Conservation (phyloP, 306 rosid genomes). For the Vigna trinervia region DNA sequence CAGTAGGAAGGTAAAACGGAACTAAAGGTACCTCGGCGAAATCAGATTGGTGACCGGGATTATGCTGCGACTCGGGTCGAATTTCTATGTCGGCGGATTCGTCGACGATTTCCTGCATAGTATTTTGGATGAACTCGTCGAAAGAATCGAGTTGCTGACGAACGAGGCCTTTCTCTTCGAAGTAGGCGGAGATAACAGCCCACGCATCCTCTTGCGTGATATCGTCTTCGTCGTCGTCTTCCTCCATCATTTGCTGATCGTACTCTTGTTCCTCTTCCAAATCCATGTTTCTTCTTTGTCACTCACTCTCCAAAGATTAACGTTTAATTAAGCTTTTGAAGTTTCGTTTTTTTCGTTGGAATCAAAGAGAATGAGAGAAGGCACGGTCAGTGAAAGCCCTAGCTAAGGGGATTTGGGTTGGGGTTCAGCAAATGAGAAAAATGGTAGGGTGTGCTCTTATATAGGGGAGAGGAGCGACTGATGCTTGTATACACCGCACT, state of each 20-base stretch:
- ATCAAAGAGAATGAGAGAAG: not conserved
- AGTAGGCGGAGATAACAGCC: slow-evolving; percentile 96
- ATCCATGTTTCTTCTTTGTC: slow-evolving; percentile 32
- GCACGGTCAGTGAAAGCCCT: slow-evolving; percentile 31
- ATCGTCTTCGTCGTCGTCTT: slow-evolving; percentile 80
- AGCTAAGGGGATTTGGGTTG: not conserved
- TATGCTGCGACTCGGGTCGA: slow-evolving; percentile 95
- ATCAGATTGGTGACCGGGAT: slow-evolving; percentile 93
- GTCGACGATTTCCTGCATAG: slow-evolving; percentile 97
- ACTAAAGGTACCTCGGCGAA: slow-evolving; percentile 67
- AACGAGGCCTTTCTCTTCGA: slow-evolving; percentile 92
- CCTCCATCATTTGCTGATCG: slow-evolving; percentile 67
- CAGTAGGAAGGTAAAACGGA: not conserved
- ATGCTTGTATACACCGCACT: too few relatives aligned
- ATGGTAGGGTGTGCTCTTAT: not conserved
- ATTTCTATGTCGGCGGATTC: slow-evolving; percentile 95
- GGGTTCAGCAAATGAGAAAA: too few relatives aligned
- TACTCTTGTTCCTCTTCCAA: slow-evolving; percentile 87
- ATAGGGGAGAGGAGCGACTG: too few relatives aligned
- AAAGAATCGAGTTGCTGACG: slow-evolving; percentile 96
- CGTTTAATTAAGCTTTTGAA: not conserved
- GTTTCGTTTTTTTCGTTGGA: not conserved
- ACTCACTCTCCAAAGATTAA: not conserved
- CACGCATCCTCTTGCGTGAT: slow-evolving; percentile 97
- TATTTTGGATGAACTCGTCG: slow-evolving; percentile 95